Base-by-base conservation (phyloP, 306 rosid genomes). In the Canavalia gladiata region DNA sequence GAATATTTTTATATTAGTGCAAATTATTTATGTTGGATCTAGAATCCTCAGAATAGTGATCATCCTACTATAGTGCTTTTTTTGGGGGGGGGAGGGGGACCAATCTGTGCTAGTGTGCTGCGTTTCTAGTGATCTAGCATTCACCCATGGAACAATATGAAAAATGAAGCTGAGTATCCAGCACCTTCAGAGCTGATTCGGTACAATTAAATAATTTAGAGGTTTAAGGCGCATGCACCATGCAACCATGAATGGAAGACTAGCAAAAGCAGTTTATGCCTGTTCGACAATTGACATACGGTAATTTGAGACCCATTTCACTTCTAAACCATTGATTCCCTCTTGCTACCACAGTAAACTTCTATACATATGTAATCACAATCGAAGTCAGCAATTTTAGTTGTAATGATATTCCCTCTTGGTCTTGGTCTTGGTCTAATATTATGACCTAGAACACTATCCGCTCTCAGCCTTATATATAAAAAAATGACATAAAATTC, bases 401-500 rank as follows among this genome's bases (percentile, higher is more conserved):
- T 68, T 45, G 18, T 37, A 45, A 68, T 45, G 55, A 29, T 43
- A 13, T 37, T 25, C 45, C 35, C 56, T 66, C 2, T 2, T 7
- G 18, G 72, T 65, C 81, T 88, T n/a, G 87, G 89, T 58, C 79
- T 88, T 12, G 87, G 87, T 30, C 94, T 91, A 18, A 18, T 4
- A 87, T 81, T 37, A 90, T 88, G 74, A 84, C 86, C 86, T 85
- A 82, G 74, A 87, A 87, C 77, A 43, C 81, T 72, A 81, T 85
- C 81, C 90, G 86, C n/a, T 90, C 90, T 11, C 88, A 87, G 28
- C 94, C 89, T 9, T 85, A 86, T 35, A 58, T 80, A 37, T 8
- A 64, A 11, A 47, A 46, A 62, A 35, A 73, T 83, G 88, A 88
- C 52, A 76, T 88, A 47, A 86, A 84, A 76, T 39, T 78, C 88